phyloP scores from a whole-genome alignment of 1,284 basidiomycete genomes.

The Moniliophthora roreri region DNA sequence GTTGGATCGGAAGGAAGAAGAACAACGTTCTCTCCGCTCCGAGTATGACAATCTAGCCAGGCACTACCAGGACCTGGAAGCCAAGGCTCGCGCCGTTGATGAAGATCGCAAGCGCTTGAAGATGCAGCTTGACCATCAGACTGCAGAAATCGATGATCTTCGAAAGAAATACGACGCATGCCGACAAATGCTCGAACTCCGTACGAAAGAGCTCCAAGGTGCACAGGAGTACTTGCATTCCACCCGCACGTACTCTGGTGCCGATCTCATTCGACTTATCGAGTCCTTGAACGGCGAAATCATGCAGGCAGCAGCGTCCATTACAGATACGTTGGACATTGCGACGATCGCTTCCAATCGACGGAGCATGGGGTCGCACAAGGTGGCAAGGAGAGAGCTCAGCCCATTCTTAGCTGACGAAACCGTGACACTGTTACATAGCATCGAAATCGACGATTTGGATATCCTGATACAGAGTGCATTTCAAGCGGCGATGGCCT shows the following conservation, averaged over 20 bases:
- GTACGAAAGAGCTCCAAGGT: slow-evolving; percentile 34
- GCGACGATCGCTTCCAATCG: neutral
- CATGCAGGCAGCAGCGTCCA: slow-evolving; percentile 32
- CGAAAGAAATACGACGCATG: neutral
- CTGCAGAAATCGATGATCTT: neutral
- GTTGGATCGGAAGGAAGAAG: no score
- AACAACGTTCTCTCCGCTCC: no score
- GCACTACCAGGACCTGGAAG: no score
- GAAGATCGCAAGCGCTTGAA: neutral
- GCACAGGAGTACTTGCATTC: slow-evolving; percentile 33
- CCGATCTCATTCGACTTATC: slow-evolving; percentile 30
- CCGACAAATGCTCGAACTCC: slow-evolving; percentile 24
- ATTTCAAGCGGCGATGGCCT: neutral
- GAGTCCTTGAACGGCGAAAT: slow-evolving; percentile 33
- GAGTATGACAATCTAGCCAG: no score
- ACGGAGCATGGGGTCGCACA: neutral
- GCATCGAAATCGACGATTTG: neutral
- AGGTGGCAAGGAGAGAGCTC: neutral
- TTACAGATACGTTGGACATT: slow-evolving; percentile 29
- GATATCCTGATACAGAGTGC: neutral
- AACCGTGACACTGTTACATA: neutral
- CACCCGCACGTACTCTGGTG: slow-evolving; percentile 29
- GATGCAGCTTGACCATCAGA: neutral
- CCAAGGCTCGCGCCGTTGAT: neutral
- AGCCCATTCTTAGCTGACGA: neutral